Conservation (phyloP, 768 basidiomycete species). For the Hypholoma sublateritium region DNA sequence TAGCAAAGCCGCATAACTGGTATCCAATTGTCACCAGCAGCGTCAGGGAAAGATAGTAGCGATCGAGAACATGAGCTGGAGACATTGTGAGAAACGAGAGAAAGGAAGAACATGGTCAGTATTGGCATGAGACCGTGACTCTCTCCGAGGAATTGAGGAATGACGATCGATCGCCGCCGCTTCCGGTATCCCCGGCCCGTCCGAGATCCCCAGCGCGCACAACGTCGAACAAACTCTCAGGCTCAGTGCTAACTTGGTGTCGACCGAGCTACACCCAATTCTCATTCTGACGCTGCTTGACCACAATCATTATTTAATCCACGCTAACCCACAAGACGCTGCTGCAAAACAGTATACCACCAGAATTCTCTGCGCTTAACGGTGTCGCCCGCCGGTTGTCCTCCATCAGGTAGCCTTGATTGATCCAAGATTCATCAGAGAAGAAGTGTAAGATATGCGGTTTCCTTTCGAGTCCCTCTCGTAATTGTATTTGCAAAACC, state of each 20-base stretch:
- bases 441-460: neutral
- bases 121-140: neutral
- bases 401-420: neutral
- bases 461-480: neutral
- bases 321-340: no score
- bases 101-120: neutral
- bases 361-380: constrained; percentile 1
- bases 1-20: constrained; percentile 60
- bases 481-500: neutral
- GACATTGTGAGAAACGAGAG: constrained; percentile 21
- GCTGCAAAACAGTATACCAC: neutral
- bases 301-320: no score
- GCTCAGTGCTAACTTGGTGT: no score
- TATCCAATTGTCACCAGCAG: constrained; percentile 55
- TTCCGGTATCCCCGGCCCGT: constrained; percentile 1
- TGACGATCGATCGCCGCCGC: neutral
- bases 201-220: neutral
- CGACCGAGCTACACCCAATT: no score
- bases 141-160: neutral
- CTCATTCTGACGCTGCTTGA: no score
- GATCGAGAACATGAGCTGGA: constrained; percentile 46
- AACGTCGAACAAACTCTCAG: no score
- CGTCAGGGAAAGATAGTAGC: constrained; percentile 49
- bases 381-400: neutral
- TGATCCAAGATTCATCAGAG: constrained; percentile 6